Percentiles rank a stretch among this genome's conserved stretches.
Evolutionary conservation across 176 grass and related monocot species (phyloP).

Genomic region (Tillandsia fasciculata): DNA sequence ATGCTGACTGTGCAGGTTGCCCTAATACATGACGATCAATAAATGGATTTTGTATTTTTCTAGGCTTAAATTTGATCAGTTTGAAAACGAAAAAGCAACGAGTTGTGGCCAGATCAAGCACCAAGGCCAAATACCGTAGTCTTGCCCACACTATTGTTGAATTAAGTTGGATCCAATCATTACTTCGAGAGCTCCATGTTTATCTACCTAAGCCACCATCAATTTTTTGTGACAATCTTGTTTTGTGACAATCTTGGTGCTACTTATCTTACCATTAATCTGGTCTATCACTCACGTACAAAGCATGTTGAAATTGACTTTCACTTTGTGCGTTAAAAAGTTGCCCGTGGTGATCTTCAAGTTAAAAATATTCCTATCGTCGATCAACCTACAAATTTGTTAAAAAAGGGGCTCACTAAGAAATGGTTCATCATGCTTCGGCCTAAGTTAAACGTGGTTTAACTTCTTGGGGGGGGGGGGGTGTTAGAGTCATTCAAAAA

Average conservation of each 20-base stretch:
- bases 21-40: not conserved
- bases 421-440: too few relatives aligned
- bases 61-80: not conserved
- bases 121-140: not conserved
- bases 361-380: too few relatives aligned
- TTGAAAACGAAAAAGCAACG: not conserved
- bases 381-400: too few relatives aligned
- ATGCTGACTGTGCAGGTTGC: not conserved
- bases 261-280: not conserved
- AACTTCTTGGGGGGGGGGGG: too few relatives aligned
- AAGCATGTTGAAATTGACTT: conserved; percentile 5
- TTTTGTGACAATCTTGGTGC: not conserved
- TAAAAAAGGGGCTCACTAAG: too few relatives aligned
- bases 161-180: not conserved
- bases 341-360: too few relatives aligned
- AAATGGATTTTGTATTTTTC: not conserved
- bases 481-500: too few relatives aligned
- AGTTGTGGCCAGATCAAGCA: not conserved
- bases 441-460: too few relatives aligned
- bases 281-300: not conserved
- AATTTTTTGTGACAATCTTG: not conserved
- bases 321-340: not conserved
- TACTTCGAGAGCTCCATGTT: not conserved
- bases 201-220: too few relatives aligned
- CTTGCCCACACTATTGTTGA: not conserved